A percentile compares a stretch with the other conserved stretches of the same genome.
Evolutionary conservation across 2,329 filamentous ascomycete genomes (phyloP).

Genomic region (Fusarium concolor): DNA sequence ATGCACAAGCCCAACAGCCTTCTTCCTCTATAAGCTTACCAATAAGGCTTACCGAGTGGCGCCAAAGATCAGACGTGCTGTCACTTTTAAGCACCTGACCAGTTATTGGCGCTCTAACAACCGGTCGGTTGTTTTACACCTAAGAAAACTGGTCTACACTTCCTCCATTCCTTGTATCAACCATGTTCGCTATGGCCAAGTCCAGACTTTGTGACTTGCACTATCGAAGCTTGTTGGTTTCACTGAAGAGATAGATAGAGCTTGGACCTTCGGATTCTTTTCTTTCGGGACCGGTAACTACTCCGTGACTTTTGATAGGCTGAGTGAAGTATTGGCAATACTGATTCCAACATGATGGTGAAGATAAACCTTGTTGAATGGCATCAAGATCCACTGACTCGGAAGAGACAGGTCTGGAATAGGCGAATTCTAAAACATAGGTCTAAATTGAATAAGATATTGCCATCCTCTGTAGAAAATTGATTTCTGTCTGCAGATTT

Average conservation of each 20-base stretch:
- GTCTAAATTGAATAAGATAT: not conserved
- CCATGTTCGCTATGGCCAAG: not conserved
- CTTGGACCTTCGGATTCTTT: not conserved
- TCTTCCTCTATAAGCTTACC: not conserved
- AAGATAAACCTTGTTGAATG: not conserved
- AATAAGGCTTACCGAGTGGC: slow-evolving; percentile 1
- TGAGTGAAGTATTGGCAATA: not conserved
- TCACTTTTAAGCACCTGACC: not conserved
- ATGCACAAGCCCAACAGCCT: not conserved
- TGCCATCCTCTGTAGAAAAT: not conserved
- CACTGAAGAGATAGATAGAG: not conserved
- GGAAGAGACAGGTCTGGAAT: not conserved
- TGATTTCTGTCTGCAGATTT: not conserved
- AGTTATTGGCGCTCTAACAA: not conserved
- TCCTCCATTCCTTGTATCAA: slow-evolving; percentile 1
- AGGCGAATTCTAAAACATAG: not conserved
- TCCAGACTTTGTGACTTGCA: not conserved
- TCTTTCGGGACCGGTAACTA: not conserved
- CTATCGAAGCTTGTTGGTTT: not conserved
- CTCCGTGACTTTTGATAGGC: not conserved
- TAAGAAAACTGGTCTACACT: not conserved
- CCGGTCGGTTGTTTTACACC: not conserved
- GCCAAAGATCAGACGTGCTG: not conserved
- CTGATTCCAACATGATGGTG: not conserved
- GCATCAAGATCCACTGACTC: not conserved